These are phyloP conservation scores for Cercospora sesami DNA, from an alignment of 2,329 filamentous ascomycete genomes.

Conservation along the genomic window DNA sequence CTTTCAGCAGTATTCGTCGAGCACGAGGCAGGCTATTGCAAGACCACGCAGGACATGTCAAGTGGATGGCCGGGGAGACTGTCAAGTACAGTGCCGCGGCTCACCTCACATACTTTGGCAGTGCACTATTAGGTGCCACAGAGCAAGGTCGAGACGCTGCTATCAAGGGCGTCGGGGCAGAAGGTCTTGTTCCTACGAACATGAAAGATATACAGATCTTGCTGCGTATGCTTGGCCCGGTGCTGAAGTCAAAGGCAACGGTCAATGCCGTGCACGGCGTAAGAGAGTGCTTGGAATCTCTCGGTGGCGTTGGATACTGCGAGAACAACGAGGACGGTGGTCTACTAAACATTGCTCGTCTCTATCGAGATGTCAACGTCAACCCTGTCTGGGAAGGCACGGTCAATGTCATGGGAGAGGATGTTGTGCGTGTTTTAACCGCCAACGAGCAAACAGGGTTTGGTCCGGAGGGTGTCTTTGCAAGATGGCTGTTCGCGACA, in stretches of 20 bases:
- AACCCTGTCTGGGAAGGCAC: slow-evolving; percentile 71
- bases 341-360: slow-evolving; percentile 64
- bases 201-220: background rate
- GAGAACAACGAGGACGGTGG: slow-evolving; percentile 56
- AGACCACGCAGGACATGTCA: slow-evolving; percentile 24
- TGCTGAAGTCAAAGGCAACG: slow-evolving; percentile 14
- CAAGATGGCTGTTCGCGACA: too few species aligned
- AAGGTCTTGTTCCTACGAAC: slow-evolving; percentile 15
- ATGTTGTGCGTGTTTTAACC: too few species aligned
- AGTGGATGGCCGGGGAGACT: slow-evolving; percentile 20
- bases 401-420: slow-evolving; percentile 62
- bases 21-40: slow-evolving; percentile 19
- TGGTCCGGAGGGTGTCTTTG: too few species aligned
- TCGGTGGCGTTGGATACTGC: slow-evolving; percentile 65
- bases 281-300: slow-evolving; percentile 30
- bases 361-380: slow-evolving; percentile 65
- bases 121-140: slow-evolving; percentile 23
- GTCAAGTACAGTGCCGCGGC: slow-evolving; percentile 19
- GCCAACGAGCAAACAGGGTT: too few species aligned
- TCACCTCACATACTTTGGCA: slow-evolving; percentile 26
- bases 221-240: slow-evolving; percentile 19
- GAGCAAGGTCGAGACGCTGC: slow-evolving; percentile 20
- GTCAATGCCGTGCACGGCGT: slow-evolving; percentile 23
- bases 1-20: slow-evolving; percentile 20
- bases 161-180: background rate